Base-by-base conservation (phyloP, 495 filamentous ascomycete species). In the Bombardia bombarda region DNA sequence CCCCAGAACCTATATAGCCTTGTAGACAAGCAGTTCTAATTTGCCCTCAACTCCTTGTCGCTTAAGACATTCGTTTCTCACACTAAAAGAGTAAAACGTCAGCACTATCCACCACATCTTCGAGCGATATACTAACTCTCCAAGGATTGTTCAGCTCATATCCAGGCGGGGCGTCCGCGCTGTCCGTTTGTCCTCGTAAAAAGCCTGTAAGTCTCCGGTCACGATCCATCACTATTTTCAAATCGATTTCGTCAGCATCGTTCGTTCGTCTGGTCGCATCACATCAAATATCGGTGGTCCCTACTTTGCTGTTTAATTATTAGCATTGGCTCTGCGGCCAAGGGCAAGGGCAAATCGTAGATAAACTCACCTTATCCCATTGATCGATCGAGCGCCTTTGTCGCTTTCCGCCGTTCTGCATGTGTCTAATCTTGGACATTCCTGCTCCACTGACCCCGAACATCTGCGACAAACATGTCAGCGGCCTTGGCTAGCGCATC, bases 141-240 rank as follows among this genome's bases (percentile, higher is more conserved):
- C 93, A 99, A 22, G 87, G 84, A 65, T 95, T 95, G 75, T 83
- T 96, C 55, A 95, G 52, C 57, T 95, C 90, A 70, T 93, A 99
- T 26, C 89, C 90, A 31, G 74, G 67, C 13, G 92, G 93, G 26
- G 92, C 92, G 45, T 70, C 61, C 37, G 78, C 70, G 38, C 81
- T 83, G 66, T 90, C 84, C 51, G 80, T 84, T 64, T 99, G 92
- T 30, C 89, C 93, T 69, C 93, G 75, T 55, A 84, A 53, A 38
- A 62, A 76, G 47, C 92, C 92, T 38, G 92, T 99, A 61, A 99
- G 75, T 58, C 92, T 75, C 52, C 82, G 70, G 61, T 99, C 92
- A 57, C 92, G 79, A 45, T 96, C 84, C 89, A 97, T 95, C 93
- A 99, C 92, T 97, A 52, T 51, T 36, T 24, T 21, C 13, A 26